Conservation (phyloP, 2,329 filamentous ascomycete species). For the Penicillium concentricum region DNA sequence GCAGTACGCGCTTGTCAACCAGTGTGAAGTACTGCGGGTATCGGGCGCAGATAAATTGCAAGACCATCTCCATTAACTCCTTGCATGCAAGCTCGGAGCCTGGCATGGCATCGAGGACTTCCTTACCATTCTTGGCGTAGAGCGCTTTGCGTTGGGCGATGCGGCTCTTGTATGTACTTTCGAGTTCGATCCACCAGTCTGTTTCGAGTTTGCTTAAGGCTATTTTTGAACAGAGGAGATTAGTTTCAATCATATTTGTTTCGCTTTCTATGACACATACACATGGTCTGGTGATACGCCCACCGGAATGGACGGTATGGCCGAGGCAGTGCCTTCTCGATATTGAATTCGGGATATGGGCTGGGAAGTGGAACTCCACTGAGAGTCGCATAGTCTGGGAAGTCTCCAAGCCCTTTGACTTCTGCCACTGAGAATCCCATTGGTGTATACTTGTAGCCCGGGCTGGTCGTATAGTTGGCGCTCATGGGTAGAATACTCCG, state of each 20-base stretch:
- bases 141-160: conserved; percentile 68
- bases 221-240: conserved; percentile 34
- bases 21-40: conserved; percentile 75
- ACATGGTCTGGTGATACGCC: conserved; percentile 89
- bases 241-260: background rate
- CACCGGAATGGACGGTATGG: conserved; percentile 81
- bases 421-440: conserved; percentile 71
- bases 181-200: conserved; percentile 88
- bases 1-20: conserved; percentile 55
- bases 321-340: conserved; percentile 65
- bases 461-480: conserved; percentile 39
- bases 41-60: conserved; percentile 75
- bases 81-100: conserved; percentile 78
- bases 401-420: conserved; percentile 68
- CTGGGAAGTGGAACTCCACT: conserved; percentile 71
- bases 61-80: conserved; percentile 81
- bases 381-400: conserved; percentile 74
- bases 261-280: conserved; percentile 52
- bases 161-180: conserved; percentile 66
- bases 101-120: conserved; percentile 66
- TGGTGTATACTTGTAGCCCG: conserved; percentile 53
- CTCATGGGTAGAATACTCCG: conserved; percentile 43
- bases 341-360: conserved; percentile 64
- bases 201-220: conserved; percentile 74
- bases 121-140: conserved; percentile 60